Percentiles rank a stretch among this genome's conserved stretches.
Conservation (phyloP, 148 eudicot genomes). For the Chenopodium formosanum region DNA sequence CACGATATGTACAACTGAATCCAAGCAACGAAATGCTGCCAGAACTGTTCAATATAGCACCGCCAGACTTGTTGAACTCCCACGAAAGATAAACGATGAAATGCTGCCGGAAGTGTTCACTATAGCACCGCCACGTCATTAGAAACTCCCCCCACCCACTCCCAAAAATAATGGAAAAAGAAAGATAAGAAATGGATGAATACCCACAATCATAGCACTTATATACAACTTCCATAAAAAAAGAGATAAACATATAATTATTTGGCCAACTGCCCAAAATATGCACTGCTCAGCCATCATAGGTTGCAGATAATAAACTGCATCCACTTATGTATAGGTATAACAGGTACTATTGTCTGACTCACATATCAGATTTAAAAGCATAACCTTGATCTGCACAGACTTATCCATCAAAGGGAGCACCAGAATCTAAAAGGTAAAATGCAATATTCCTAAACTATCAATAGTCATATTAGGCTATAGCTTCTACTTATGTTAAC, state of each 20-base stretch:
- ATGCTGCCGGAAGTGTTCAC: background rate
- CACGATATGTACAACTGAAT: background rate
- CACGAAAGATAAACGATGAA: background rate
- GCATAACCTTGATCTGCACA: background rate
- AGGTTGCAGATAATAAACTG: background rate
- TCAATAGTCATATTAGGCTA: no score
- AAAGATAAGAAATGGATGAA: background rate
- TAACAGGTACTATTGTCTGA: background rate
- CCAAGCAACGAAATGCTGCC: slow-evolving; percentile 12
- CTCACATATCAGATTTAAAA: background rate
- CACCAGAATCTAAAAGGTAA: background rate
- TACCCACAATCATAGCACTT: background rate
- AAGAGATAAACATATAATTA: background rate
- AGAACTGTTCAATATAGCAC: no score
- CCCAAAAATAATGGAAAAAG: background rate
- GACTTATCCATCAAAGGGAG: background rate
- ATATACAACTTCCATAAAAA: no score
- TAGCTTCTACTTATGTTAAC: no score
- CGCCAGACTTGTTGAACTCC: background rate
- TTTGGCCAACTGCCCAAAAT: background rate
- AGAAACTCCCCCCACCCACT: background rate
- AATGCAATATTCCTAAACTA: background rate
- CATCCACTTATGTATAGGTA: background rate
- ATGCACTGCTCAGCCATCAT: background rate
- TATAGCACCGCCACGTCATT: background rate